Evolutionary conservation across 805 yeast species (phyloP).

Genomic region (Wickerhamomyces rabaulensis): DNA sequence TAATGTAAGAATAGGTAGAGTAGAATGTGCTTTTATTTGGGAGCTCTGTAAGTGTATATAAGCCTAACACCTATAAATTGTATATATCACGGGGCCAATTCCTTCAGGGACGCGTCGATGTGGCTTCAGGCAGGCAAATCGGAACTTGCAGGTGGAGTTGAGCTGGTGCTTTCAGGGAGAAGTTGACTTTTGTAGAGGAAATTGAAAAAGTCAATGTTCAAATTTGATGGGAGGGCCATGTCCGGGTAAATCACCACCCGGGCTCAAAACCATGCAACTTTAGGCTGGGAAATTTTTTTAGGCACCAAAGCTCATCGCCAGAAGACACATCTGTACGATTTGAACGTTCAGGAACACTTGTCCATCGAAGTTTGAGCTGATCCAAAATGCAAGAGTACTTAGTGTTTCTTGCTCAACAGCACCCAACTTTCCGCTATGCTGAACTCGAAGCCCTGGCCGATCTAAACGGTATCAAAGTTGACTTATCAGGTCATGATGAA

Average conservation of each 20-base stretch:
- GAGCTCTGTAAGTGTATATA: not conserved
- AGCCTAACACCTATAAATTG: not conserved
- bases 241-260: not conserved
- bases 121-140: not conserved
- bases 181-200: too few species aligned
- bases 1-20: not conserved
- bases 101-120: not conserved
- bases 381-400: slow-evolving; percentile 52
- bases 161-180: too few species aligned
- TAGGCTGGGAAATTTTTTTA: not conserved
- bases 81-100: not conserved
- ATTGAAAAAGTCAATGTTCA: too few species aligned
- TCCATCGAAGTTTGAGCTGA: not conserved
- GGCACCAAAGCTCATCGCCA: too few species aligned
- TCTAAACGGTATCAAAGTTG: slow-evolving; percentile 47
- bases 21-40: not conserved
- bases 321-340: too few species aligned
- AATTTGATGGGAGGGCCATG: not conserved
- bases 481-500: slow-evolving; percentile 53
- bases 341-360: too few species aligned
- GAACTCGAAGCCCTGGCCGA: slow-evolving; percentile 85
- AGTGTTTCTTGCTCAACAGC: slow-evolving; percentile 81
- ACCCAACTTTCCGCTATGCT: slow-evolving; percentile 70
- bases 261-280: not conserved
- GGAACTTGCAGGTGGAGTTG: not conserved